Evolutionary conservation across 2,329 filamentous ascomycete species (phyloP).

Genomic region (Penicillium sclerotigenum): DNA sequence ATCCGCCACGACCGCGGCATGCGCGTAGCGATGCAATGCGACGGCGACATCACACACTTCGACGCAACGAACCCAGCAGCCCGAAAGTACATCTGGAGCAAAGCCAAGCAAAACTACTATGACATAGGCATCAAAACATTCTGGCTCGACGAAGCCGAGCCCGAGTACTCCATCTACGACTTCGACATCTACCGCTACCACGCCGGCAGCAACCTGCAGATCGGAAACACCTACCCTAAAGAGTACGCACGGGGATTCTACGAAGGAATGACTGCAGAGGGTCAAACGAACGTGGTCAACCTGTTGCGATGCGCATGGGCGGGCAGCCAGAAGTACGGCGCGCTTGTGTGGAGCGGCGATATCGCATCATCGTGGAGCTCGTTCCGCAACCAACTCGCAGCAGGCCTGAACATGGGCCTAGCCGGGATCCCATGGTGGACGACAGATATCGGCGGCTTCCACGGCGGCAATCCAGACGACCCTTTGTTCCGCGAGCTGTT

Average conservation of each 20-base stretch:
- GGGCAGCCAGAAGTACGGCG: constrained; percentile 61
- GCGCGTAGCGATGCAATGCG: constrained; percentile 57
- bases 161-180: constrained; percentile 63
- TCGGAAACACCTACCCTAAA: constrained; percentile 60
- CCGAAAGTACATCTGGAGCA: constrained; percentile 58
- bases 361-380: constrained; percentile 63
- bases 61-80: constrained; percentile 63
- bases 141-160: constrained; percentile 69
- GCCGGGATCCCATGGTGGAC: constrained; percentile 67
- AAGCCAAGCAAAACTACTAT: constrained; percentile 60
- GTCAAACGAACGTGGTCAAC: constrained; percentile 59
- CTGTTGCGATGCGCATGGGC: constrained; percentile 58
- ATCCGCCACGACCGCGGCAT: constrained; percentile 61
- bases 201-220: constrained; percentile 51
- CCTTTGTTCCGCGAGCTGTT: constrained; percentile 60
- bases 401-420: constrained; percentile 64
- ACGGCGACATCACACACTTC: constrained; percentile 59
- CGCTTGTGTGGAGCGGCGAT: constrained; percentile 65
- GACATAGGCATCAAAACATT: constrained; percentile 61
- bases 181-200: constrained; percentile 66
- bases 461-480: constrained; percentile 59
- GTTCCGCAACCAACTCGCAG: constrained; percentile 59
- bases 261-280: constrained; percentile 54
- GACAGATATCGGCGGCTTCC: constrained; percentile 68
- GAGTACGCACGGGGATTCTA: constrained; percentile 60